A percentile compares a stretch with the other conserved stretches of the same genome.
phyloP scores from a whole-genome alignment of 441 rosid species.

The Populus hybrid region DNA sequence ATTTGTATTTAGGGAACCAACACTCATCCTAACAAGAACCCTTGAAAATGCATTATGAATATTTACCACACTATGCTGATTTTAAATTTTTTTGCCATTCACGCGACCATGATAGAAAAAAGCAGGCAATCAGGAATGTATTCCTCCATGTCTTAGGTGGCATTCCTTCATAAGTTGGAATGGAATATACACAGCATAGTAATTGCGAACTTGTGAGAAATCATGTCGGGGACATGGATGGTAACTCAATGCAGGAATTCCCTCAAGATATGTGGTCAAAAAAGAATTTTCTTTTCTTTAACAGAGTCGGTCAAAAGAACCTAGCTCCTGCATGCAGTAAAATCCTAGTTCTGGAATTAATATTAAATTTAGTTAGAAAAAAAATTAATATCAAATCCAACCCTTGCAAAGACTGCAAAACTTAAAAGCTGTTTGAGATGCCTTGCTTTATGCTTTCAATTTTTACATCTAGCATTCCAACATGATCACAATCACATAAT shows the following conservation, averaged over 20 bases:
- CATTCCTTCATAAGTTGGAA: not conserved
- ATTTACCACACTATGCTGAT: not conserved
- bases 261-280: not conserved
- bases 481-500: not conserved
- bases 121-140: not conserved
- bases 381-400: no score
- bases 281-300: not conserved
- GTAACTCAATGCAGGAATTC: not conserved
- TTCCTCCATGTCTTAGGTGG: no score
- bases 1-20: not conserved
- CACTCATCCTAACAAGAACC: not conserved
- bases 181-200: not conserved
- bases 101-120: not conserved
- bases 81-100: not conserved
- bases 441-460: not conserved
- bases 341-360: not conserved
- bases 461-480: not conserved
- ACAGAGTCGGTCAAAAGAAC: not conserved
- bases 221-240: not conserved
- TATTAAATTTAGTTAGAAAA: no score
- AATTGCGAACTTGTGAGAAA: not conserved
- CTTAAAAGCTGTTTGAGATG: not conserved
- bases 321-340: not conserved
- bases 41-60: not conserved
- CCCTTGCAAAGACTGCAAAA: not conserved